A percentile compares a stretch with the other conserved stretches of the same genome.
Evolutionary conservation across 352 stramenopile genomes (phyloP).

Genomic region (Globisporangium okanoganense): DNA sequence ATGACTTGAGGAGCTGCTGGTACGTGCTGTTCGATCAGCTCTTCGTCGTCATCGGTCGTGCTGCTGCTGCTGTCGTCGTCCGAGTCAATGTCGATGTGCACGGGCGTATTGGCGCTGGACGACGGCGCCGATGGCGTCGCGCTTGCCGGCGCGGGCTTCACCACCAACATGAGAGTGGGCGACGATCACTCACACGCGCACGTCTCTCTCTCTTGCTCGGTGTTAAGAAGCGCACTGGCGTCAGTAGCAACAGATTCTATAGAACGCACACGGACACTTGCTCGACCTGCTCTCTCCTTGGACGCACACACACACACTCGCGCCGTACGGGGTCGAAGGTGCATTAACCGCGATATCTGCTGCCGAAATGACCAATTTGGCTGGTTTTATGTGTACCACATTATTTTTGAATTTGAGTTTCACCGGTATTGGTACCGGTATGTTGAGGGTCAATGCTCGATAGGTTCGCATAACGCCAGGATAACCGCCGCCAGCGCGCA

Average conservation of each 20-base stretch:
- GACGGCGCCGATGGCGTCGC: not conserved
- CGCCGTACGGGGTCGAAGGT: not conserved
- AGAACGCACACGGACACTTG: not conserved
- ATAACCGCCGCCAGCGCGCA: not conserved
- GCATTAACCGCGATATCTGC: not conserved
- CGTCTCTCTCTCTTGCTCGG: not conserved
- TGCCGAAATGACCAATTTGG: not conserved
- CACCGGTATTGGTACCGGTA: too few species aligned
- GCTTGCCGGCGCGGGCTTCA: not conserved
- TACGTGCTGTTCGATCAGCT: not conserved
- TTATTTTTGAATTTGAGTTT: too few species aligned
- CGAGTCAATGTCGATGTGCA: constrained; percentile 7
- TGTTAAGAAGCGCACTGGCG: not conserved
- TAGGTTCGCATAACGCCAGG: not conserved
- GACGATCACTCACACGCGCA: too few species aligned
- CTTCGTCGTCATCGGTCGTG: not conserved
- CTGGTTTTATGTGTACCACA: not conserved
- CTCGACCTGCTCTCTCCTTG: not conserved
- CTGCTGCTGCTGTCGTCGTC: not conserved
- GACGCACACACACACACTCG: not conserved
- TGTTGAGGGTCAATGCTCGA: not conserved
- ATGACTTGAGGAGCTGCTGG: not conserved
- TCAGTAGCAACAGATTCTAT: too few species aligned
- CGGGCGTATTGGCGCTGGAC: not conserved
- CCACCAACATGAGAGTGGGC: not conserved